phyloP scores from a whole-genome alignment of 129 eudicot genomes.

The Arctium lappa region DNA sequence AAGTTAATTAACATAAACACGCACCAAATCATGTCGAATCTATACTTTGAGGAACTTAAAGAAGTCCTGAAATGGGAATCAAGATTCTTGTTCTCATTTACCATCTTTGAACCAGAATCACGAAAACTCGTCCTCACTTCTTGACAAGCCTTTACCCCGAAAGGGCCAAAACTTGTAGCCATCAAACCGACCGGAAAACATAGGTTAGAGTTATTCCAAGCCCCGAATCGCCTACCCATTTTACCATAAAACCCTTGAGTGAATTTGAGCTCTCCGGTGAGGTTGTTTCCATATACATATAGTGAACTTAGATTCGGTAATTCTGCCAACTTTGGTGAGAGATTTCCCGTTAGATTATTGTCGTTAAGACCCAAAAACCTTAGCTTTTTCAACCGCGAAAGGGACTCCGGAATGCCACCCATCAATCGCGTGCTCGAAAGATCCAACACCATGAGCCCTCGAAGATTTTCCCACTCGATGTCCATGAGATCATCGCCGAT shows the following conservation, averaged over 20 bases:
- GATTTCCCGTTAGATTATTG: conserved; percentile 50
- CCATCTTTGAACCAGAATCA: conserved; percentile 31
- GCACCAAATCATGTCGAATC: conserved; percentile 23
- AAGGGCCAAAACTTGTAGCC: conserved; percentile 35
- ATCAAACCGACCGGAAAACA: conserved; percentile 32
- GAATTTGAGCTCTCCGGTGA: conserved; percentile 63
- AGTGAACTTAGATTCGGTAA: conserved; percentile 56
- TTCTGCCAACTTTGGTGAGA: conserved; percentile 47
- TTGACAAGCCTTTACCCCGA: conserved; percentile 57
- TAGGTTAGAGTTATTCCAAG: conserved; percentile 69
- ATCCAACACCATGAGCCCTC: conserved; percentile 45
- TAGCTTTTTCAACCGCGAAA: conserved; percentile 39
- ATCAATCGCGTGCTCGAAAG: conserved; percentile 48
- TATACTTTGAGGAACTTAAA: conserved; percentile 30
- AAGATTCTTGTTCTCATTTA: conserved; percentile 24
- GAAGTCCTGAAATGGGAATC: conserved; percentile 35
- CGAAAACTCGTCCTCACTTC: conserved; percentile 1
- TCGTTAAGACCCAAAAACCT: conserved; percentile 62
- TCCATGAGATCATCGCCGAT: conserved; percentile 49
- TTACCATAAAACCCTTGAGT: conserved; percentile 51
- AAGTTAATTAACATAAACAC: conserved; percentile 21
- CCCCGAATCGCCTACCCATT: conserved; percentile 80
- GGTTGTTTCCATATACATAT: conserved; percentile 64
- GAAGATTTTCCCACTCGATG: conserved; percentile 48
- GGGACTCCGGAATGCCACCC: conserved; percentile 60